Evolutionary conservation across 1,284 basidiomycete genomes (phyloP).

Genomic region (Rhodotorula sp.): DNA sequence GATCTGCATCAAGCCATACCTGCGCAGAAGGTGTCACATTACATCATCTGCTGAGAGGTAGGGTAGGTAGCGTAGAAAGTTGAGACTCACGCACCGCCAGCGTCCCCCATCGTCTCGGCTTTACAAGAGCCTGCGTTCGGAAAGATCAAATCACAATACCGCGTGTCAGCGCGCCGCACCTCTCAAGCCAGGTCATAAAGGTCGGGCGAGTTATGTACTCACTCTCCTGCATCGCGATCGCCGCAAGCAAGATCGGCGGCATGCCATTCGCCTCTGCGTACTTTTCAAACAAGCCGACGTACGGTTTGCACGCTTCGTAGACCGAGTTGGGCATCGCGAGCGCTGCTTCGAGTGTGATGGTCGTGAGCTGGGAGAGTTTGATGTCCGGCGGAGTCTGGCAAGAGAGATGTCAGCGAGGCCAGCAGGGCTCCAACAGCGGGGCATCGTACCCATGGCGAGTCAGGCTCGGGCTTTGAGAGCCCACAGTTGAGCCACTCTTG

Average conservation of each 20-base stretch:
- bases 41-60: too few relatives aligned
- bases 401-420: conserved; percentile 52
- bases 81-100: conserved; percentile 64
- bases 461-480: conserved; percentile 3
- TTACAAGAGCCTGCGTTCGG: conserved; percentile 56
- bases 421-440: not conserved
- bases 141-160: too few relatives aligned
- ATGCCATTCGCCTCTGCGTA: conserved; percentile 58
- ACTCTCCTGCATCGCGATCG: conserved; percentile 80
- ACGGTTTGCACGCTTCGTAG: conserved; percentile 64
- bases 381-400: conserved; percentile 34
- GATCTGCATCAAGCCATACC: conserved; percentile 25
- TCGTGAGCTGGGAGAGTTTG: conserved; percentile 52
- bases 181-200: too few relatives aligned
- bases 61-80: too few relatives aligned
- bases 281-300: conserved; percentile 62
- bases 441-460: conserved; percentile 19
- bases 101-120: conserved; percentile 64
- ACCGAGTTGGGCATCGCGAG: conserved; percentile 51
- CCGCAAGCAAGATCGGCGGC: conserved; percentile 67
- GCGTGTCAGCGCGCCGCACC: too few relatives aligned
- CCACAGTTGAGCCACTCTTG: conserved; percentile 77
- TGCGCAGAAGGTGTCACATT: not conserved
- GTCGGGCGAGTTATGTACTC: conserved; percentile 41
- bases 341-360: conserved; percentile 59